Evolutionary conservation across 2,329 filamentous ascomycete species (phyloP), one percentile per base, ranked within the genome.

Genomic region (Colletotrichum truncatum): DNA sequence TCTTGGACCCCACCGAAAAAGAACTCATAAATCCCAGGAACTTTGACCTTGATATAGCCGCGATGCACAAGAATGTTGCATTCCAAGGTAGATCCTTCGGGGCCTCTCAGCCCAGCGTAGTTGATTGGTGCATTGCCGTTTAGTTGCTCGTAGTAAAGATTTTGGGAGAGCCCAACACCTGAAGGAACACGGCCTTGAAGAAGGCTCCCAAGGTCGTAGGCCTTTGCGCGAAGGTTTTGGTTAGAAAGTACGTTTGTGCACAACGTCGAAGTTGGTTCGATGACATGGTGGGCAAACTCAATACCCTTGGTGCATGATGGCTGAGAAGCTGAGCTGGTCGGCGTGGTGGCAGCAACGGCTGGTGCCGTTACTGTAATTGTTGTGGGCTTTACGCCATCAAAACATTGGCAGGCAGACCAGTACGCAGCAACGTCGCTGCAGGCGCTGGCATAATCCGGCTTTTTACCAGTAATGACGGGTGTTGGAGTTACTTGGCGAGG

Each of bases 341-440:
- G n/a, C 12, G 54, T 46, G 9, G 41, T 9, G 14, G 32, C 28
- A 4, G 52, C 58, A 14, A 51, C 30, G 1, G 68, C 54, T 4
- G 59, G 41, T 6, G 25, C 59, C 28, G 51, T 57, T 4, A 64
- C 58, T 11, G 67, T 63, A 12, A 67, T 28, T 32, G 63, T 60
- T 3, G 67, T 68, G 4, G 67, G 41, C 14, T 26, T 48, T 57
- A 69, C 59, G 36, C 64, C 69, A 2, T 36, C 30, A 53, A 69
- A 70, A 55, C 69, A 70, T 56, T 69, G 67, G 30, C 69, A 70
- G 4, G 68, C 69, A 14, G 53, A 63, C 67, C 68, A 70, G 58
- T 70, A 70, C 9, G 51, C 52, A 8, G 39, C 53, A 4, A 49
- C 32, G 21, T 68, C 61, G 10, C 57, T n/a, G 28, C 69, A 70